phyloP scores from a whole-genome alignment of 768 basidiomycete species.

The Boletus rufocinnamomeus region DNA sequence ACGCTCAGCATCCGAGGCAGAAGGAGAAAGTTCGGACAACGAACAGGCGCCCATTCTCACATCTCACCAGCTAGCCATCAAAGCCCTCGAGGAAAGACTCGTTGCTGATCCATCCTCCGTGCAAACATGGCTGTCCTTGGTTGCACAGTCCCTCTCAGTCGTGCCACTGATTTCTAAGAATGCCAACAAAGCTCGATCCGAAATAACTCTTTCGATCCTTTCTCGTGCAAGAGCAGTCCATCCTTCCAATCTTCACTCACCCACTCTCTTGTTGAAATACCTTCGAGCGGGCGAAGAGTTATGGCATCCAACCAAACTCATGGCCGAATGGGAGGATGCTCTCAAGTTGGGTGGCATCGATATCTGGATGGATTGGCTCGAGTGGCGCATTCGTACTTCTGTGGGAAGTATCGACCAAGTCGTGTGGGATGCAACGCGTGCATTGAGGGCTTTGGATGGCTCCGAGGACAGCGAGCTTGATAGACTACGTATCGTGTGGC shows the following conservation, averaged over 20 bases:
- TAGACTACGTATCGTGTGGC: constrained; percentile 69
- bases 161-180: constrained; percentile 69
- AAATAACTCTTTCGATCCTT: constrained; percentile 69
- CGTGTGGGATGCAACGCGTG: constrained; percentile 51
- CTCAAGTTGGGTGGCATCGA: constrained; percentile 52
- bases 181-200: constrained; percentile 63
- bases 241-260: constrained; percentile 50
- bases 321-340: constrained; percentile 70
- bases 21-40: constrained; percentile 39
- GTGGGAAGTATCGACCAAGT: constrained; percentile 53
- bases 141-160: constrained; percentile 62
- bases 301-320: constrained; percentile 58
- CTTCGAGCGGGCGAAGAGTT: constrained; percentile 72
- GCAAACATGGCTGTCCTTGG: constrained; percentile 61
- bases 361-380: constrained; percentile 79
- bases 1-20: constrained; percentile 34
- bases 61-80: constrained; percentile 61
- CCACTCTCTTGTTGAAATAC: constrained; percentile 58
- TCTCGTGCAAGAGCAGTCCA: constrained; percentile 62
- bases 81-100: constrained; percentile 57
- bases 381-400: constrained; percentile 63
- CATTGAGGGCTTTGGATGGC: constrained; percentile 43
- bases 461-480: constrained; percentile 50
- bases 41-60: constrained; percentile 39
- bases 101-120: constrained; percentile 51